Percentiles rank a stretch among this genome's conserved stretches.
phyloP scores from a whole-genome alignment of 768 basidiomycete species.

The Rhodosporidiobolus odoratus region DNA sequence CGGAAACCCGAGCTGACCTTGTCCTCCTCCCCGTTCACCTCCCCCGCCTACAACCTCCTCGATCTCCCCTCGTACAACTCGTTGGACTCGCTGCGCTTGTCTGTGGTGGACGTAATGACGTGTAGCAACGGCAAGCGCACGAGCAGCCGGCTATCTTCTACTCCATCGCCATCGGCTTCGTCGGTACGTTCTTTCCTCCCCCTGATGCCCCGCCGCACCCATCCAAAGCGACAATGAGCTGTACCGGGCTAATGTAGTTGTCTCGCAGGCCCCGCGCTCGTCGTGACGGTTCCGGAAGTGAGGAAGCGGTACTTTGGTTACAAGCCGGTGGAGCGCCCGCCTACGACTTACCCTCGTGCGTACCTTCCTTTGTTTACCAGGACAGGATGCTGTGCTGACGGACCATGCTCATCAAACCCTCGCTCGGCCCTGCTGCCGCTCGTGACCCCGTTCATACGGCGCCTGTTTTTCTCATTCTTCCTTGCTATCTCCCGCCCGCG shows the following conservation, averaged over 20 bases:
- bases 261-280: constrained; percentile 36
- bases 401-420: neutral
- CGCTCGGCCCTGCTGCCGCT: neutral
- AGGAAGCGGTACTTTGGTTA: constrained; percentile 40
- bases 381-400: neutral
- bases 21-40: neutral
- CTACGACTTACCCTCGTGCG: constrained; percentile 42
- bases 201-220: too few species aligned
- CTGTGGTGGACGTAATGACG: too few species aligned
- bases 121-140: constrained; percentile 38
- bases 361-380: neutral
- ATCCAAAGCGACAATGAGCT: neutral
- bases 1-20: constrained; percentile 6
- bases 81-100: neutral
- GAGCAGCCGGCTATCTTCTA: constrained; percentile 40
- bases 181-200: constrained; percentile 15
- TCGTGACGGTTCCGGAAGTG: constrained; percentile 39
- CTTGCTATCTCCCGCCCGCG: neutral
- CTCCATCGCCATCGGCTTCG: constrained; percentile 26
- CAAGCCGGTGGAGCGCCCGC: constrained; percentile 35
- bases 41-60: neutral
- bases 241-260: neutral
- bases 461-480: neutral
- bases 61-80: neutral
- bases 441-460: neutral